Base-by-base conservation (phyloP, 192 early-diverging fungal species). In the Phlyctochytrium arcticum region DNA sequence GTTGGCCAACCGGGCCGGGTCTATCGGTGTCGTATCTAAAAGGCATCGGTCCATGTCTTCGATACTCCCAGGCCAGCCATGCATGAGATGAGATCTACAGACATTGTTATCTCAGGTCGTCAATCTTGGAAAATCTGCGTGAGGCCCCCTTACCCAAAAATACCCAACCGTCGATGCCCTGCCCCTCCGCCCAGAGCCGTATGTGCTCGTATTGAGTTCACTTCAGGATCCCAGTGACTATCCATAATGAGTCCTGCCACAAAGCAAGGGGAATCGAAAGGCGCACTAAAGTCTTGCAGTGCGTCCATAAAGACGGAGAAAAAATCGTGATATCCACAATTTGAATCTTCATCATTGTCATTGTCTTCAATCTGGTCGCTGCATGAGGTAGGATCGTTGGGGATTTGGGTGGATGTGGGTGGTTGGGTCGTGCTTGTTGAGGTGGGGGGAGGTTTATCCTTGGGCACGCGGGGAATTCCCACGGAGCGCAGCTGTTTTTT, bases 141-240 rank as follows among this genome's bases (percentile, higher is more conserved):
- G 50, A 12, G n/a, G 49, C 12, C 17, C 24, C 2, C 50, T 24
- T 26, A 88, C 12, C 87, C 87, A 72, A 89, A 89, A 17, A 89
- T 80, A 49, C 85, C 87, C 48, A 87, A 61, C 35, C 79, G 59
- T 15, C 74, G 66, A 30, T 78, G 19, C 24, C 75, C 80, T 2
- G 46, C 44, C 3, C 85, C 82, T 24, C 87, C 87, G 10, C 87
- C 87, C 35, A 89, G 66, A 2, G 87, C 86, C 0, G 84, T 79
- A 68, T 89, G 87, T 19, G 80, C 87, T 23, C 80, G 51, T 15
- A 84, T 79, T 1, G 83, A 63, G 39, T 74, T 50, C 4, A 70
- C 15, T n/a, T 44, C 39, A 44, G 39, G 39, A 44, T 44, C 39
- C 39, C 39, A 44, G 2, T 12, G 12, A 19, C 15, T n/a, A 19